These are phyloP conservation scores for Annona squamosa DNA, from an alignment of 164 flowering plant genomes.

Conservation along the genomic window DNA sequence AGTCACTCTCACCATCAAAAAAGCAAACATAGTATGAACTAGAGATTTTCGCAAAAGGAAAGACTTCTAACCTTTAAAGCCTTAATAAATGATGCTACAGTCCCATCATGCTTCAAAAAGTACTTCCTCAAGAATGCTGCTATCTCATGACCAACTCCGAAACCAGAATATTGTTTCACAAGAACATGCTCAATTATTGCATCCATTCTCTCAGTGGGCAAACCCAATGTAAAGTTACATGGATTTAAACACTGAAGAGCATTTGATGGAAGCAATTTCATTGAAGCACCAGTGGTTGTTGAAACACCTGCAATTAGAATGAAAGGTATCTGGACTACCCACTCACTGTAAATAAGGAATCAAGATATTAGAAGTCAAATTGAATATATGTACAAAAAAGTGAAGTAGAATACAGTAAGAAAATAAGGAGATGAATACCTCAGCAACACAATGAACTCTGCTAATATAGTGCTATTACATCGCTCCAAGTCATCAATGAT, in stretches of 20 bases:
- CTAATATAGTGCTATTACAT: conserved; percentile 62
- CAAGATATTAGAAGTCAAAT: conserved; percentile 2
- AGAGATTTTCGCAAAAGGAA: neutral
- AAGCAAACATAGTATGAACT: neutral
- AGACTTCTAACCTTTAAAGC: conserved; percentile 60
- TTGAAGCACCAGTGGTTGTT: conserved; percentile 66
- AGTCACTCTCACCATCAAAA: neutral
- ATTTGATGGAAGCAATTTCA: conserved; percentile 47
- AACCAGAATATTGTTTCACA: conserved; percentile 43
- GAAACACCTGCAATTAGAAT: conserved; percentile 74
- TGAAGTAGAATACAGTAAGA: neutral
- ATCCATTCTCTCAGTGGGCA: conserved; percentile 80
- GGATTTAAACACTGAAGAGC: conserved; percentile 41
- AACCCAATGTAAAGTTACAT: conserved; percentile 52
- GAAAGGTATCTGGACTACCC: conserved; percentile 74
- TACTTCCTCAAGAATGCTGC: conserved; percentile 66
- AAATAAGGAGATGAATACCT: conserved; percentile 34
- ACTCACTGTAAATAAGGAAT: conserved; percentile 44
- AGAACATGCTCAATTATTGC: conserved; percentile 67
- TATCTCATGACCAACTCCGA: conserved; percentile 59
- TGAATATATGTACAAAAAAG: neutral
- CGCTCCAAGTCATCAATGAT: conserved; percentile 77
- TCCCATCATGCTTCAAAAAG: conserved; percentile 80
- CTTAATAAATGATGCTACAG: conserved; percentile 71
- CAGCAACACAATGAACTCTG: conserved; percentile 70